These are phyloP conservation scores for Conticribra weissflogii DNA, from an alignment of 108 stramenopile species.

Conservation along the genomic window DNA sequence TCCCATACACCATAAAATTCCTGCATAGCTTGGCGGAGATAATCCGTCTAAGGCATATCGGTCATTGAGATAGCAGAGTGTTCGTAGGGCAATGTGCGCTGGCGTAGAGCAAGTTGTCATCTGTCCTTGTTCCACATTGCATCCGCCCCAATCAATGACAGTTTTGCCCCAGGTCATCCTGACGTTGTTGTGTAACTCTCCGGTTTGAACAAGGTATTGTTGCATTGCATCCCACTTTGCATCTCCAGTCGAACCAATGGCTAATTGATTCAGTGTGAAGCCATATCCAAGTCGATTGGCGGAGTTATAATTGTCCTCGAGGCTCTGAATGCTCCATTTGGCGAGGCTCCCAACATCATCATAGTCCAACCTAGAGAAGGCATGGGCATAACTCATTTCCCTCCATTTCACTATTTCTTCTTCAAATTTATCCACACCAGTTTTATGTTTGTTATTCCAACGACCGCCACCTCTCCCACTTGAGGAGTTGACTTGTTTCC, in stretches of 20 bases:
- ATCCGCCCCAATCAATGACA: slow-evolving; percentile 57
- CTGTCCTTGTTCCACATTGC: no score
- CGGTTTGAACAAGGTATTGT: slow-evolving; percentile 60
- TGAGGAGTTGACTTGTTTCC: no score
- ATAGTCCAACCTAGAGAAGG: slow-evolving; percentile 52
- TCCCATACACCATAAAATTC: slow-evolving; percentile 80
- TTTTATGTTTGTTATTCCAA: slow-evolving; percentile 9
- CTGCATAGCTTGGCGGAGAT: slow-evolving; percentile 75
- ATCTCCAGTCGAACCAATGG: slow-evolving; percentile 37
- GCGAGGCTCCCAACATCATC: slow-evolving; percentile 42
- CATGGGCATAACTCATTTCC: slow-evolving; percentile 65
- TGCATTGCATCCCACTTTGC: slow-evolving; percentile 78
- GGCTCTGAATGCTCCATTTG: slow-evolving; percentile 44
- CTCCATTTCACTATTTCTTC: slow-evolving; percentile 78
- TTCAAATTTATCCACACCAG: slow-evolving; percentile 57
- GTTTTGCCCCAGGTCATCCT: slow-evolving; percentile 87
- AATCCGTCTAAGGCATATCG: slow-evolving; percentile 79
- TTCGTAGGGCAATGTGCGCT: slow-evolving; percentile 30
- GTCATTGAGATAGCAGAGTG: slow-evolving; percentile 66
- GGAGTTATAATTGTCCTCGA: background rate
- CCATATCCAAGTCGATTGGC: background rate
- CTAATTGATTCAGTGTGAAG: slow-evolving; percentile 17
- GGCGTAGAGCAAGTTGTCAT: background rate
- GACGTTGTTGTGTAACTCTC: slow-evolving; percentile 84
- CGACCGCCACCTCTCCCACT: background rate